A percentile compares a stretch with the other conserved stretches of the same genome.
Conservation (phyloP, 108 stramenopile species). For the Chaetoceros tenuissimus region DNA sequence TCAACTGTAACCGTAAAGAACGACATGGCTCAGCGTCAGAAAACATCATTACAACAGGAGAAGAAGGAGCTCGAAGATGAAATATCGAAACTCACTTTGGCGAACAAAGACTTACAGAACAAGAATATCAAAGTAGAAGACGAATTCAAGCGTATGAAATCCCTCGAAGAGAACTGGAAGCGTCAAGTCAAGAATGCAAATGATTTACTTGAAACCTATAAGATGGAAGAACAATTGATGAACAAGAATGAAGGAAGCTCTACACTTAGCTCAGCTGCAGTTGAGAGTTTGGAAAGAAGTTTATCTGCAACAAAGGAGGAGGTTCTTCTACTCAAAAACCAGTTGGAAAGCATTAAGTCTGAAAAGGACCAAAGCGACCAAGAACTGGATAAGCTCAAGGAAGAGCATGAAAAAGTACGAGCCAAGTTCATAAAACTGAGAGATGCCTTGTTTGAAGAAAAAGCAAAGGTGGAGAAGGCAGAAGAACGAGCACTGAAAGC, state of each 20-base stretch:
- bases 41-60: slow-evolving; percentile 27
- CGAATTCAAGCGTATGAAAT: slow-evolving; percentile 30
- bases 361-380: slow-evolving; percentile 11
- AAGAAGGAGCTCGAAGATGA: slow-evolving; percentile 8
- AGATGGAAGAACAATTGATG: slow-evolving; percentile 16
- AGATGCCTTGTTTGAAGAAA: slow-evolving; percentile 61
- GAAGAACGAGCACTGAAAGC: slow-evolving; percentile 52
- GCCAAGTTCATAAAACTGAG: slow-evolving; percentile 73
- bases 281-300: slow-evolving; percentile 33
- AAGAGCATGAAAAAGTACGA: slow-evolving; percentile 52
- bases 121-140: slow-evolving; percentile 20
- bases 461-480: slow-evolving; percentile 63
- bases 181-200: slow-evolving; percentile 59
- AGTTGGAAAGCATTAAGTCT: slow-evolving; percentile 11
- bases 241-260: slow-evolving; percentile 6
- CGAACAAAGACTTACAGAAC: neutral
- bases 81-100: neutral
- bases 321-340: slow-evolving; percentile 28
- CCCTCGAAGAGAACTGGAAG: slow-evolving; percentile 58
- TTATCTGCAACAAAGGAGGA: slow-evolving; percentile 48
- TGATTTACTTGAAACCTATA: slow-evolving; percentile 54
- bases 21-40: slow-evolving; percentile 14
- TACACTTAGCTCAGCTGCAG: neutral
- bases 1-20: slow-evolving; percentile 19
- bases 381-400: slow-evolving; percentile 31